Evolutionary conservation across 441 rosid genomes (phyloP).

Genomic region (Bruguiera hainesii): DNA sequence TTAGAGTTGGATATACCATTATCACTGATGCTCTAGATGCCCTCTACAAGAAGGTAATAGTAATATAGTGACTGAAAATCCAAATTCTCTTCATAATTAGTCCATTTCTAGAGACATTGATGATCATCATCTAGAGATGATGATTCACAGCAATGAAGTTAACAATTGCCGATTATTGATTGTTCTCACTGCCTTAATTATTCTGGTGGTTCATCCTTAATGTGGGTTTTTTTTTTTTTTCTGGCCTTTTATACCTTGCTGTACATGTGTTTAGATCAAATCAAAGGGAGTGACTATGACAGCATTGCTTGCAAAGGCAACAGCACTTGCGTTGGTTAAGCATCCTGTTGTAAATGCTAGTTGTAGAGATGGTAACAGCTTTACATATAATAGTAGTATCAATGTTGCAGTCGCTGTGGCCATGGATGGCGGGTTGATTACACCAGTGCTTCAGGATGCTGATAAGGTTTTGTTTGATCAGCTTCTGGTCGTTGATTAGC

Average conservation of each 20-base stretch:
- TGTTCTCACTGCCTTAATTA: neutral
- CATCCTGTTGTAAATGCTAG: conserved; percentile 81
- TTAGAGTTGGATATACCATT: conserved; percentile 79
- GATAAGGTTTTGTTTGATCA: conserved; percentile 54
- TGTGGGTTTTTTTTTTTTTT: neutral
- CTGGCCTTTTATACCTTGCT: neutral
- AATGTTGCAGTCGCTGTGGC: conserved; percentile 97
- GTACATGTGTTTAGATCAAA: conserved; percentile 57
- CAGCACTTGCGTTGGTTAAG: conserved; percentile 76
- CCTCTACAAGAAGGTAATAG: conserved; percentile 70
- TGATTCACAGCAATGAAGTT: too few relatives aligned
- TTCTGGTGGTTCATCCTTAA: conserved; percentile 4
- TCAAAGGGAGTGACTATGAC: conserved; percentile 97
- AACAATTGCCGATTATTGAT: neutral
- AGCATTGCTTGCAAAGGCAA: conserved; percentile 88
- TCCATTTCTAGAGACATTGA: too few relatives aligned
- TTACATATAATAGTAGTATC: conserved; percentile 71
- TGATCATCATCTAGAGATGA: too few relatives aligned
- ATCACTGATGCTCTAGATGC: conserved; percentile 75
- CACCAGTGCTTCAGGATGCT: conserved; percentile 94
- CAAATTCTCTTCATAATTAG: too few relatives aligned
- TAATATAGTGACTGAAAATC: too few relatives aligned
- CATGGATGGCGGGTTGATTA: conserved; percentile 79
- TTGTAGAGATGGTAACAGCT: conserved; percentile 89
- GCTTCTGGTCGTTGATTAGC: neutral